Evolutionary conservation across 305 asterid species (phyloP).

Genomic region (Fraxinus velutina): DNA sequence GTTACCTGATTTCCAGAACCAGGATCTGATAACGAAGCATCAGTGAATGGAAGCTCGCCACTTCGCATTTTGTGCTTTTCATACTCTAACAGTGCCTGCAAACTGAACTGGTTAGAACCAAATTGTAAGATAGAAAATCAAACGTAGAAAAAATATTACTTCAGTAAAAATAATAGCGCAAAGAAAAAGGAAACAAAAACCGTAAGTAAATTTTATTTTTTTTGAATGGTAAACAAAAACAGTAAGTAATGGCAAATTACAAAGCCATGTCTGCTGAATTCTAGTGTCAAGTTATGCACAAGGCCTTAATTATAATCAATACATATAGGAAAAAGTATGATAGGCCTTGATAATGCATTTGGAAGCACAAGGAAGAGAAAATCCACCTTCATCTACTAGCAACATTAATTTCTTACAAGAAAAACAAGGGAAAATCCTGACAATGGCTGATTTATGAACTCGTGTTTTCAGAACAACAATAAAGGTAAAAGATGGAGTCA

Average conservation of each 20-base stretch:
- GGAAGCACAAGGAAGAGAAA: neutral
- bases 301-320: neutral
- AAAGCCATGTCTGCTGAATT: neutral
- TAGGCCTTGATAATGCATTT: neutral
- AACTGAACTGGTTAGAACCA: slow-evolving; percentile 28
- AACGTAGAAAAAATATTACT: neutral
- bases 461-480: neutral
- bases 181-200: neutral
- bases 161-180: neutral
- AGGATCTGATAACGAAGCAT: slow-evolving; percentile 58
- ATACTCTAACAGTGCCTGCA: slow-evolving; percentile 78
- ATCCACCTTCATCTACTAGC: neutral
- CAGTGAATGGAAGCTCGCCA: slow-evolving; percentile 82
- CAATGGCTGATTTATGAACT: neutral
- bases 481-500: neutral
- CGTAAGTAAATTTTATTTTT: neutral
- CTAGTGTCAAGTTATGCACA: neutral
- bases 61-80: slow-evolving; percentile 81
- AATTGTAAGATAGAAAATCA: slow-evolving; percentile 13
- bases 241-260: neutral
- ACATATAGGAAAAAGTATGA: neutral
- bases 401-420: neutral
- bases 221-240: neutral
- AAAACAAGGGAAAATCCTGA: neutral
- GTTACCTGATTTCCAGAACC: slow-evolving; percentile 66